Base-by-base conservation (phyloP, 305 asterid genomes). In the Striga hermonthica region DNA sequence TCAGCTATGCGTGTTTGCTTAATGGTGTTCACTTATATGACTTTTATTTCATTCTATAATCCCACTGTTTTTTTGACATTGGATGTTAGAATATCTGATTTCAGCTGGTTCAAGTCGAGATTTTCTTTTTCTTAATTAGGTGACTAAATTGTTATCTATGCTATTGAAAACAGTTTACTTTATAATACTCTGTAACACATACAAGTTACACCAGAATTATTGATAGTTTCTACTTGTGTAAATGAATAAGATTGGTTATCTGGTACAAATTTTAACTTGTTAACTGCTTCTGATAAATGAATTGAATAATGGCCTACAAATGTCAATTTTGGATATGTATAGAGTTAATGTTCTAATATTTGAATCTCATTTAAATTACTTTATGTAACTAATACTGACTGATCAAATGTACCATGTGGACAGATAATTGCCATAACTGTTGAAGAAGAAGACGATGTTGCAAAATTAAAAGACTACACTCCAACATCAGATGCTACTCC, bases 391-490 rank as follows among this genome's bases (percentile, higher is more conserved):
- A 4, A 10, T 37, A 9, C 41, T 43, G 37, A 59, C 70, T 78
- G 75, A 75, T 73, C 61, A 57, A 60, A 57, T 22, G 52, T 55
- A 64, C 9, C 58, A 44, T 71, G n/a, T 66, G 68, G 60, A 62
- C 69, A 88, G 98, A 73, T 83, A 70, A 94, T 94, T 75, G 86
- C 94, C 67, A 72, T 87, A 52, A 94, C 98, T 40, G 97, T 91
- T 68, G 97, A 94, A 84, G 99, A 91, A 56, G 95, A 91, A 82
- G 96, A 60, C 60, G 95, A 81, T 73, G 47, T 78, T 67, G 83
- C 76, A 47, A 94, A 94, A 66, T 89, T 94, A 67, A 88, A 87
- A 73, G 96, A 89, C 79, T 91, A 81, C 76, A 76, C 79, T 71
- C 90, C 93, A 65, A 11, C 88, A 76, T 69, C 94, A 64, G 96